A percentile compares a stretch with the other conserved stretches of the same genome.
Conservation (phyloP, 2,329 filamentous ascomycete species). For the Pseudonectria foliicola region DNA sequence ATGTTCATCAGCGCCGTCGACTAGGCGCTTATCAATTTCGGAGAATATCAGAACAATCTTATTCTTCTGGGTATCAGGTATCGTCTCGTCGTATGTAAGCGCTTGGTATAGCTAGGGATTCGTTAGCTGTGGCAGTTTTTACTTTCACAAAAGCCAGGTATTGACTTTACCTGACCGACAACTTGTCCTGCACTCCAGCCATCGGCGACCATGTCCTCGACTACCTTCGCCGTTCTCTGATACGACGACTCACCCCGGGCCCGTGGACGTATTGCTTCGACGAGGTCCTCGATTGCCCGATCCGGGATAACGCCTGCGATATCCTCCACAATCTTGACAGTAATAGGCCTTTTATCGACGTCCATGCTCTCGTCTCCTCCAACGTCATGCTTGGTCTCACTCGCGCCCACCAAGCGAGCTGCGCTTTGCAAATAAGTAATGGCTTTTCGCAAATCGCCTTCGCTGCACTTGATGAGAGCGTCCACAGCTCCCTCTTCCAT, state of each 20-base stretch:
- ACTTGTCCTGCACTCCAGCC: constrained; percentile 95
- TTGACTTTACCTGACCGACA: constrained; percentile 59
- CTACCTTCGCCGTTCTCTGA: constrained; percentile 65
- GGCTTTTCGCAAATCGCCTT: constrained; percentile 91
- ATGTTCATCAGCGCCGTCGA: constrained; percentile 94
- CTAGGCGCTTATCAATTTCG: constrained; percentile 85
- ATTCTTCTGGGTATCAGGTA: constrained; percentile 82
- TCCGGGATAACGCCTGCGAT: constrained; percentile 92
- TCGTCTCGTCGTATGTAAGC: constrained; percentile 75
- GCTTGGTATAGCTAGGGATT: constrained; percentile 64
- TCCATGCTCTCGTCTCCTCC: constrained; percentile 58
- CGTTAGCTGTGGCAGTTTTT: constrained; percentile 5
- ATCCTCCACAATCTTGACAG: constrained; percentile 77
- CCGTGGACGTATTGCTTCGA: constrained; percentile 68
- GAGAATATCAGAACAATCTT: constrained; percentile 85
- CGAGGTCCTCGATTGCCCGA: constrained; percentile 60
- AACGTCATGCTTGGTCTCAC: constrained; percentile 37
- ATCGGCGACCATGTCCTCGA: constrained; percentile 89
- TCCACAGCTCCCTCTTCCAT: constrained; percentile 76
- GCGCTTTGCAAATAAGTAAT: constrained; percentile 96
- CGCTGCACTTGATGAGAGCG: constrained; percentile 76
- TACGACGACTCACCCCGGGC: constrained; percentile 64
- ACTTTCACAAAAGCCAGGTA: background rate
- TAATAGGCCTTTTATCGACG: constrained; percentile 54
- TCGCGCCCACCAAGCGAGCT: constrained; percentile 75